Evolutionary conservation across 106 monocot species (phyloP), one percentile per base, ranked within the genome.

Genomic region (Acorus gramineus): DNA sequence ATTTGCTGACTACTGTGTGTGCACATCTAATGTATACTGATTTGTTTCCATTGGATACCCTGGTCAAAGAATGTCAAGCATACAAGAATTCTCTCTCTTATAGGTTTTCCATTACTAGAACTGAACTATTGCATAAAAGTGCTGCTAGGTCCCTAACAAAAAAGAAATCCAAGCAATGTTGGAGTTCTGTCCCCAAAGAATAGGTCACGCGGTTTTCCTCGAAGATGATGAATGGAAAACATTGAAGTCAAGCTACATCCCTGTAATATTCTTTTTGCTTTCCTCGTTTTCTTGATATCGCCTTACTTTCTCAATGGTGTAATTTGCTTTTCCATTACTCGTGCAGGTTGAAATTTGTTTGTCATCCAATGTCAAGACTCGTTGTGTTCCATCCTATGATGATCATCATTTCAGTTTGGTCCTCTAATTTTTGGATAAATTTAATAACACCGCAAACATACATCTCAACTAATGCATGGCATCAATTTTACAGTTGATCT

Each of bases 341-440:
- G 44, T 77, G 57, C 82, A 90, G 90, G 70, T 95, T 47, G 98
- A 98, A 73, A 92, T 98, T 74, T 98, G 98, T 53, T 78, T 98
- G 72, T 85, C 98, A 56, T 98, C 98, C 50, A 98, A 92, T 74
- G 62, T 83, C 12, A 76, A 71, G 62, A 92, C 98, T 0, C 72
- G 80, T 46, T 66, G 82, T 42, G 60, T 88, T 66, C 62, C 82
- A 47, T 83, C 92, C 11, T 61, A 92, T 46, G 66, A 92, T 53
- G 69, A 73, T 64, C 98, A 98, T 77, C 88, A 92, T 77, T 98
- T 98, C 70, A 81, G 95, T 96, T 58, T 7, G 81, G 28, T 28
- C 28, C 28, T 44, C 5, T 54, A 45, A 13, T 7, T 53, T 28
- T 28, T 28, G 28, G 28, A 28, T 28, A 0, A 28, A 28, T 28